Evolutionary conservation across 1,284 basidiomycete genomes (phyloP).

Genomic region (Polyporus tsugae): DNA sequence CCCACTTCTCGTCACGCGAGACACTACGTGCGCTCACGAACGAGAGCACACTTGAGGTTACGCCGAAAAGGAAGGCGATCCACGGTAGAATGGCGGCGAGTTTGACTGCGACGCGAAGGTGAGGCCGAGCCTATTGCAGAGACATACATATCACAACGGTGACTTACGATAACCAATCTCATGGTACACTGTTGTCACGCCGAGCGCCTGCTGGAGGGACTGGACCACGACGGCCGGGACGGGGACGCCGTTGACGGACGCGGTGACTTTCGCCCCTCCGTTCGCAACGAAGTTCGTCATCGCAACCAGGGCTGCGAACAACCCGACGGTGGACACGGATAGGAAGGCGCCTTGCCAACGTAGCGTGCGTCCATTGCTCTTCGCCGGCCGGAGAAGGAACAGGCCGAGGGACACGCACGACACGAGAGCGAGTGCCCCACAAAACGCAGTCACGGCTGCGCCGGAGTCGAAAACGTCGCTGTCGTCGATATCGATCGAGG

Average conservation of each 20-base stretch:
- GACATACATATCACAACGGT: not conserved
- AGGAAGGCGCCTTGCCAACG: constrained; percentile 50
- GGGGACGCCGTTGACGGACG: constrained; percentile 46
- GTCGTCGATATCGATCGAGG: constrained; percentile 44
- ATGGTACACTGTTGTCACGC: constrained; percentile 56
- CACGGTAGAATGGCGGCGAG: constrained; percentile 40
- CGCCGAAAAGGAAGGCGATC: constrained; percentile 43
- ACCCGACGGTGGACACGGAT: constrained; percentile 55
- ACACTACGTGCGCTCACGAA: constrained; percentile 12
- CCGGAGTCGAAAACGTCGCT: constrained; percentile 54
- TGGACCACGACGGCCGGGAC: constrained; percentile 52
- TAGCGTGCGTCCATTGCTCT: constrained; percentile 27
- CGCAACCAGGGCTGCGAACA: constrained; percentile 61
- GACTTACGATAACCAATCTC: constrained; percentile 55
- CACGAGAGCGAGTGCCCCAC: constrained; percentile 51
- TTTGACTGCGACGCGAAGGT: constrained; percentile 30
- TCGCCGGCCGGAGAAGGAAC: constrained; percentile 27
- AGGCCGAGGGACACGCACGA: constrained; percentile 45
- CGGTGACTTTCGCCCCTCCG: constrained; percentile 54
- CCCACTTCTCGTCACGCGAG: not conserved
- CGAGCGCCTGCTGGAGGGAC: constrained; percentile 47
- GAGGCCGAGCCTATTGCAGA: not conserved
- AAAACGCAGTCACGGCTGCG: constrained; percentile 54
- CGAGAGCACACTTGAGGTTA: constrained; percentile 38
- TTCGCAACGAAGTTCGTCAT: constrained; percentile 61